Evolutionary conservation across 768 basidiomycete species (phyloP), one percentile per base, ranked within the genome.

Genomic region (Rickenella mellea): DNA sequence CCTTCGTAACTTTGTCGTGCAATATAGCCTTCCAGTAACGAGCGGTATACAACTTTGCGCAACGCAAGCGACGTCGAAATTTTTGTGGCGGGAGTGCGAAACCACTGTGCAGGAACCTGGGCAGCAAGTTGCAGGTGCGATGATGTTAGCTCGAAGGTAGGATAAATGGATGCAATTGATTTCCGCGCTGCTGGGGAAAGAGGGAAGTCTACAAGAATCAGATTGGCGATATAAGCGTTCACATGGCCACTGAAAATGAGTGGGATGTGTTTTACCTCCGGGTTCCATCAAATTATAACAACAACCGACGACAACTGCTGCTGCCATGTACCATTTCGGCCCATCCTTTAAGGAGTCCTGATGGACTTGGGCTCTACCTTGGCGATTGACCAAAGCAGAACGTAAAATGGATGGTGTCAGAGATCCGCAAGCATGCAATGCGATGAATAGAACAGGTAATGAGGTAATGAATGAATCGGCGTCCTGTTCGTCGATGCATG

Each of bases 381-480:
- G 41, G 33, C 17, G 40, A 33, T 26, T 48, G 42, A 3, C 43
- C 50, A 71, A 44, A 49, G 73, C 74, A 33, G 74, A 68, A 25
- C 81, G 76, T 33, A 84, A 51, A 20, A 83, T 67, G 49, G 80
- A 76, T 22, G 77, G 69, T 1, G 81, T 82, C 28, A 87, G 71
- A 1, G 82, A 78, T 4, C 84, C 84, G 48, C 84, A 87, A 1
- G 82, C 81, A 48, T 87, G 84, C 27, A 87, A 66, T 14, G 77
- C 84, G 24, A 84, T 71, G 31, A 86, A 61, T 21, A 82, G 58
- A 7, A 83, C 69, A 1, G 78, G 77, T 19, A 55, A 39, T 4
- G 57, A 47, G 5, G 40, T 19, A 14, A 21, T 22, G 12, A 15
- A 12, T 10, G 28, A n/a, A 9, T 26, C 21, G 37, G 28, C 22